Evolutionary conservation across 176 grass and related monocot genomes (phyloP).

Genomic region (Chrysopogon serrulatus): DNA sequence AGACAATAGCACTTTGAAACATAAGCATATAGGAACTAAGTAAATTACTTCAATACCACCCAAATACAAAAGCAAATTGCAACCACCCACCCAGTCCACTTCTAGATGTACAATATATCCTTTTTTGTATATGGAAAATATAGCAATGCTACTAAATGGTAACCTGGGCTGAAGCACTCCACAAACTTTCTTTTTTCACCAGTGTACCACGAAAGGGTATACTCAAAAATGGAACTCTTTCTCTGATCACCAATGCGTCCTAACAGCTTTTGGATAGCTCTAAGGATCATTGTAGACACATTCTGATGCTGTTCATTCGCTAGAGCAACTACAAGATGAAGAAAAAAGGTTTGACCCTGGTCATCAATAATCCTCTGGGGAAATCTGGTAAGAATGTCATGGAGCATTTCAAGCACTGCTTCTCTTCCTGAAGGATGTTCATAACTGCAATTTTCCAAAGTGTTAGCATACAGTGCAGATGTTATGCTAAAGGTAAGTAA

Average conservation of each 20-base stretch:
- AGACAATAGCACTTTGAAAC: background rate
- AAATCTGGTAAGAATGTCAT: slow-evolving; percentile 87
- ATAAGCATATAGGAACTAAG: background rate
- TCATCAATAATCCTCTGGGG: slow-evolving; percentile 82
- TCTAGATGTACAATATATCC: background rate
- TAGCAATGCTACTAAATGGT: slow-evolving; percentile 1
- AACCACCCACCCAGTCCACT: background rate
- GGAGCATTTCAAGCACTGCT: slow-evolving; percentile 90
- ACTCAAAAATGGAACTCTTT: slow-evolving; percentile 60
- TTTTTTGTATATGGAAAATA: slow-evolving; percentile 7
- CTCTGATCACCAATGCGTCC: slow-evolving; percentile 52
- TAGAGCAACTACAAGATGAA: slow-evolving; percentile 76
- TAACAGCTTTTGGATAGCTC: slow-evolving; percentile 60
- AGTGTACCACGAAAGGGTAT: slow-evolving; percentile 68
- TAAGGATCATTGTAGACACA: slow-evolving; percentile 63
- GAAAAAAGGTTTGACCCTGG: slow-evolving; percentile 81
- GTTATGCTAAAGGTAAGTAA: background rate
- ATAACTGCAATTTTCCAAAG: slow-evolving; percentile 51
- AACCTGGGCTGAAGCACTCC: slow-evolving; percentile 89
- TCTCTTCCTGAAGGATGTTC: slow-evolving; percentile 88
- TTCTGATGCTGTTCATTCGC: slow-evolving; percentile 73
- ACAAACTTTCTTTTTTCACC: slow-evolving; percentile 65
- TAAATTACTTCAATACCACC: slow-evolving; percentile 4
- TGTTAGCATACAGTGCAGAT: background rate
- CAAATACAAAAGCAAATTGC: slow-evolving; percentile 12